Base-by-base conservation (phyloP, 2,329 filamentous ascomycete genomes). In the Aspergillus oerlinghausenensis region DNA sequence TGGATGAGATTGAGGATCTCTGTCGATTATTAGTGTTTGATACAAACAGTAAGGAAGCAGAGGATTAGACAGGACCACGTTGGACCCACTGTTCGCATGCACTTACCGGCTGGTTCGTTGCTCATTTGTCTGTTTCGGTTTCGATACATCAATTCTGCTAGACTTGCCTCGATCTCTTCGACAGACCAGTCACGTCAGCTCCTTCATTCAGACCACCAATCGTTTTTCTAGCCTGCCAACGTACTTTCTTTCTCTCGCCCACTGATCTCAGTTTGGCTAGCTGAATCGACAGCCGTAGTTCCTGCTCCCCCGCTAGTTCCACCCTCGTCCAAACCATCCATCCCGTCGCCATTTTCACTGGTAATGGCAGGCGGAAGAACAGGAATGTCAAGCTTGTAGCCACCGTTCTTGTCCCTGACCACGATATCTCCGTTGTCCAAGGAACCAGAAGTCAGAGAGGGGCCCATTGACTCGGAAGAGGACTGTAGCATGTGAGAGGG, bases 1-100 rank as follows among this genome's bases (percentile, higher is more conserved):
- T 84, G 83, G 50, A 92, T 82, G 23, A 85, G 82, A 61, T 88
- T 85, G 26, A 91, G 78, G 3, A 92, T 80, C 72, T 92, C 89
- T 86, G 47, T 25, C 6, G 25, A 52, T 54, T 35, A 23, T 47
- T 11, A 47, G 7, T 25, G 45, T 17, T 25, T 7, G 19, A 14
- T 23, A 25, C 21, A 23, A 23, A 21, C 19, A 23, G 14, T 23
- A 23, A 6, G 43, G 4, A 5, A 25, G 43, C 11, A 23, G 11
- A 21, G 11, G 8, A 23, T 26, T 2, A 6, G 8, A 25, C 2
- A 25, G 43, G 14, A 26, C 21, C 19, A 47, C 21, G 43, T 4
- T 21, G 11, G 43, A 23, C 21, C 23, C 21, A 47, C 5, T 11
- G 23, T 47, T 26, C 21, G 23, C 21, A 11, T 25, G 43, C 11